Conservation (phyloP, 495 filamentous ascomycete species). For the Penicillium riverlandense region DNA sequence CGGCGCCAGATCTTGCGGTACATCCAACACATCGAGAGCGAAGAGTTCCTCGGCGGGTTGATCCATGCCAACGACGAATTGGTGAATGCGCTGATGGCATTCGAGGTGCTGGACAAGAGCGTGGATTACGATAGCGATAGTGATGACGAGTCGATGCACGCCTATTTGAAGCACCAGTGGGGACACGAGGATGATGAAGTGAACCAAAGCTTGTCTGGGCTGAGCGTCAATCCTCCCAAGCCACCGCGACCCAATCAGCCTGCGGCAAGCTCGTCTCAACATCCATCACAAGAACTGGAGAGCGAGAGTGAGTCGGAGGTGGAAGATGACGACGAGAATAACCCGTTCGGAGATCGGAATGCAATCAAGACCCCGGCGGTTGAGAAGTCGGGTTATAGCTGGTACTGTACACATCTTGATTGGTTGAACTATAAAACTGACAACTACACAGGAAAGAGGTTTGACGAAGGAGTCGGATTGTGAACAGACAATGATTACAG, state of each 20-base stretch:
- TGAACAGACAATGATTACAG: too few relatives aligned
- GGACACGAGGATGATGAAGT: constrained; percentile 20
- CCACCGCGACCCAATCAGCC: constrained; percentile 32
- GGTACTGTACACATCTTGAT: constrained; percentile 21
- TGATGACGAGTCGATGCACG: constrained; percentile 47
- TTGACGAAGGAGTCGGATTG: too few relatives aligned
- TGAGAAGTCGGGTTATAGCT: constrained; percentile 48
- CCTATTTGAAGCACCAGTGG: constrained; percentile 26
- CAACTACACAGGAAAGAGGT: too few relatives aligned
- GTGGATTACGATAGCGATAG: constrained; percentile 96
- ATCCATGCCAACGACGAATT: constrained; percentile 82
- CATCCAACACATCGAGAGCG: constrained; percentile 76
- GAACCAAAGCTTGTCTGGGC: constrained; percentile 31
- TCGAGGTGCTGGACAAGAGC: constrained; percentile 89
- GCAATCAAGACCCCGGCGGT: constrained; percentile 54
- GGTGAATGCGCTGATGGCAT: constrained; percentile 87
- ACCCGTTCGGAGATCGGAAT: constrained; percentile 75
- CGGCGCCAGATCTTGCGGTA: constrained; percentile 81
- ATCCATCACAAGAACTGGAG: constrained; percentile 16
- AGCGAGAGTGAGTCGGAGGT: constrained; percentile 43
- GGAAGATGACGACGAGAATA: constrained; percentile 58
- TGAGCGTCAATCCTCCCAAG: constrained; percentile 34
- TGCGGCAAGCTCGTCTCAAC: constrained; percentile 16
- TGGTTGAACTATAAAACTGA: too few relatives aligned
- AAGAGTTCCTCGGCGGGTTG: constrained; percentile 71